Evolutionary conservation across 2,329 filamentous ascomycete genomes (phyloP), one percentile per base, ranked within the genome.

Genomic region (Ceratocystis ficicola): DNA sequence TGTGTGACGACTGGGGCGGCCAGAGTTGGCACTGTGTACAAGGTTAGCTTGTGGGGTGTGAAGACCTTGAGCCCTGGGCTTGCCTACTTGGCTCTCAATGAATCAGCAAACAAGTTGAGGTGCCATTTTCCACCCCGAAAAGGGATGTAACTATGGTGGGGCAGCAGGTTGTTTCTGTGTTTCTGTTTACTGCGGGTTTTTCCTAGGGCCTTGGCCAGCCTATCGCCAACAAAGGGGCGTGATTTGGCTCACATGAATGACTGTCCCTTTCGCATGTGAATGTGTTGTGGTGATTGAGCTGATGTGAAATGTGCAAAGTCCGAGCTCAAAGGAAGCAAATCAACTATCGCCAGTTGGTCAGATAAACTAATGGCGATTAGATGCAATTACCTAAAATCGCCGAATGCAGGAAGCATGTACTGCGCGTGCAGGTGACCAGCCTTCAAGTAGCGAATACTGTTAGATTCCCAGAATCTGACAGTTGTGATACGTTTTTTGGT

Each of bases 51-150:
- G 20, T 10, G 20, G 36, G 36, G 36, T 41, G 36, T 41, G 48
- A 15, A 12, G 36, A 41, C 36, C 48, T 28, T 52, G 48, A 52
- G 48, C 22, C 48, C 22, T 41, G 48, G 25, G 48, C 22, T 25
- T 25, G 12, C 32, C 32, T 52, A 25, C 48, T 25, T 52, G 20
- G 48, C 32, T 59, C 52, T 57, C 28, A 59, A 59, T 59, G 55
- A 59, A 59, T 59, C 55, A 22, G 22, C 50, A 36, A 30, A 59
- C 48, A 52, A 52, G 48, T 52, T 52, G 48, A 52, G 48, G 15
- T 52, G 48, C 48, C 22, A 52, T 52, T 25, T 52, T 52, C 12
- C 3, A 15, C 48, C 15, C 48, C 48, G 22, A 52, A 7, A 52
- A 28, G 48, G 48, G 48, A 52, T 28, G 55, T 59, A 36, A 36